Conservation (phyloP, 192 early-diverging fungal genomes). For the Coemansia sp. region DNA sequence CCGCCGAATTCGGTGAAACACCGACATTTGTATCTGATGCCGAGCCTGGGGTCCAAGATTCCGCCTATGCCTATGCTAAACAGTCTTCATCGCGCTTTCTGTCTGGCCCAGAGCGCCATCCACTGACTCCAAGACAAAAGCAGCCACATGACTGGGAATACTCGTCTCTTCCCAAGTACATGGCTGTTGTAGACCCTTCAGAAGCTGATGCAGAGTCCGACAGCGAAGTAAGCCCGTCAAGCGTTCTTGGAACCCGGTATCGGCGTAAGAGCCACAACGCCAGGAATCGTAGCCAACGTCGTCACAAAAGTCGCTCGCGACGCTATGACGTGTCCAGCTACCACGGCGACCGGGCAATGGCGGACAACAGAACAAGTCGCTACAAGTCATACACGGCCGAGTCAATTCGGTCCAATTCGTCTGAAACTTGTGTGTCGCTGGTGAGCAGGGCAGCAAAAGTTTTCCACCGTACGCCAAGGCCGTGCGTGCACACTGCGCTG, state of each 20-base stretch:
- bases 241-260: not conserved
- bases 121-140: not conserved
- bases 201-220: slow-evolving; percentile 52
- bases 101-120: not conserved
- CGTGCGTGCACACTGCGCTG: not conserved
- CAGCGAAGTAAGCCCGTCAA: slow-evolving; percentile 13
- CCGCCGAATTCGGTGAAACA: slow-evolving; percentile 31
- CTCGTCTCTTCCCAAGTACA: slow-evolving; percentile 4
- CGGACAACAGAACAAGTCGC: slow-evolving; percentile 1
- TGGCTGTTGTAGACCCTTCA: slow-evolving; percentile 15
- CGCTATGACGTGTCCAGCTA: slow-evolving; percentile 18
- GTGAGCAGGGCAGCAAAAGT: slow-evolving; percentile 24
- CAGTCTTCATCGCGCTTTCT: not conserved
- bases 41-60: not conserved
- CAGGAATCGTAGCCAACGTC: not conserved
- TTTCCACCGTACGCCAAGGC: slow-evolving; percentile 6
- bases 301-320: slow-evolving; percentile 1
- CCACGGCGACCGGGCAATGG: slow-evolving; percentile 10
- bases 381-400: slow-evolving; percentile 37
- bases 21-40: slow-evolving; percentile 10
- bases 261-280: slow-evolving; percentile 2
- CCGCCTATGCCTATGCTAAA: not conserved
- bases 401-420: slow-evolving; percentile 42
- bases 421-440: slow-evolving; percentile 47
- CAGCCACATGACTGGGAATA: not conserved